Conservation (phyloP, 768 basidiomycete species). For the Xerocomus potaroensis region DNA sequence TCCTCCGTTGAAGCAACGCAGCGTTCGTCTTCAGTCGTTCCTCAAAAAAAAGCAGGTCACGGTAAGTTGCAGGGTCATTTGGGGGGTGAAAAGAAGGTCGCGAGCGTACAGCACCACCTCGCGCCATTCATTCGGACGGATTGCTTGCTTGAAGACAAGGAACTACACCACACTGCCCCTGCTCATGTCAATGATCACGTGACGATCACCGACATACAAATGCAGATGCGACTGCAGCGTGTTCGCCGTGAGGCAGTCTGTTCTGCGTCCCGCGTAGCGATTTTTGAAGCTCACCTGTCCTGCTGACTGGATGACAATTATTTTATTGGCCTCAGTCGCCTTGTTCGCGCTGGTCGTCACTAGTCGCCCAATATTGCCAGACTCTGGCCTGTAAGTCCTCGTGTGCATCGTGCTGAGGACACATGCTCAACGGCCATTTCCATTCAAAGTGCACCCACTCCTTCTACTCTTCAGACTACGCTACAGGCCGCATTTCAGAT, state of each 20-base stretch:
- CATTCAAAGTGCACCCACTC: conserved; percentile 6
- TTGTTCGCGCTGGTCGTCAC: conserved; percentile 44
- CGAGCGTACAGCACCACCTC: conserved; percentile 19
- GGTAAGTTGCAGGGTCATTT: conserved; percentile 74
- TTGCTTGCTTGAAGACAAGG: background rate
- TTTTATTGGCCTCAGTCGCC: conserved; percentile 36
- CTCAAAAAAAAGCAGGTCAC: conserved; percentile 90
- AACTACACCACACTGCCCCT: background rate
- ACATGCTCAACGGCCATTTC: conserved; percentile 13
- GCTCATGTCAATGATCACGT: conserved; percentile 18
- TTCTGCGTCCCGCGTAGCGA: conserved; percentile 12
- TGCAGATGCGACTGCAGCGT: conserved; percentile 21
- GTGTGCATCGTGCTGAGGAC: conserved; percentile 4
- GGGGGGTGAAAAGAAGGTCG: conserved; percentile 51
- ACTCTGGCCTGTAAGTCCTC: conserved; percentile 28
- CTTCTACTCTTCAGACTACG: conserved; percentile 26
- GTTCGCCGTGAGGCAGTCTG: conserved; percentile 22
- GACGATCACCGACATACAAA: conserved; percentile 17
- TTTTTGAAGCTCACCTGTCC: background rate
- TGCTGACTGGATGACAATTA: conserved; percentile 35
- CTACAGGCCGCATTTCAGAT: conserved; percentile 36
- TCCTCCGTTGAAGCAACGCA: conserved; percentile 70
- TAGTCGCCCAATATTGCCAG: conserved; percentile 35
- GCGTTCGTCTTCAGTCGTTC: conserved; percentile 95
- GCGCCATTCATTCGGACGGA: conserved; percentile 21